Conservation (phyloP, 2,329 filamentous ascomycete species). For the Diaporthe destruens region DNA sequence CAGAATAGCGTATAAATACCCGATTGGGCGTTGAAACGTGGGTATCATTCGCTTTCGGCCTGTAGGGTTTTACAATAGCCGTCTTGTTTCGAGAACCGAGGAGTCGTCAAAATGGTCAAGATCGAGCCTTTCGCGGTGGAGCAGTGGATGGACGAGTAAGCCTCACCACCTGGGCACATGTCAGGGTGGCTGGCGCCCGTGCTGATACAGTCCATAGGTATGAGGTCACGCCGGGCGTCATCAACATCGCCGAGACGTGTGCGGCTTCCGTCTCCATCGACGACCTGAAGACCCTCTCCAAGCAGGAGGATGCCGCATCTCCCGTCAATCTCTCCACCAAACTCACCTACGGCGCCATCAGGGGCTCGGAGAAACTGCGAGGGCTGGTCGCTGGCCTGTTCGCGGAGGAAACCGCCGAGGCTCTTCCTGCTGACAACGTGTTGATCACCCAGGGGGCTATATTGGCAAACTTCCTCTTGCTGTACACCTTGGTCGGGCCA, state of each 20-base stretch:
- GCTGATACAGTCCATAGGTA: conserved; percentile 53
- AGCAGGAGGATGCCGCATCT: conserved; percentile 59
- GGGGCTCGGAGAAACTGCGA: conserved; percentile 74
- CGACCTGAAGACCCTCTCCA: conserved; percentile 71
- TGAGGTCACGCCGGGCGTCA: conserved; percentile 65
- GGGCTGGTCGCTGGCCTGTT: conserved; percentile 75
- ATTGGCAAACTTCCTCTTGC: conserved; percentile 83
- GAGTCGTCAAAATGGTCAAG: conserved; percentile 52
- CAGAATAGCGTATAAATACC: not conserved
- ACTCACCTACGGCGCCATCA: conserved; percentile 81
- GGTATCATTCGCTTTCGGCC: not conserved
- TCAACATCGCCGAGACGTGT: conserved; percentile 86
- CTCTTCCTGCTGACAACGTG: conserved; percentile 68
- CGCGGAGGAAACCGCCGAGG: conserved; percentile 62
- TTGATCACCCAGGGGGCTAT: conserved; percentile 86
- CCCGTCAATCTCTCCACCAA: conserved; percentile 66
- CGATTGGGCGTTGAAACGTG: not conserved
- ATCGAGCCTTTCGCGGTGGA: conserved; percentile 79
- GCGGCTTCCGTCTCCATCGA: conserved; percentile 80
- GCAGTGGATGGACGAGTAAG: conserved; percentile 70
- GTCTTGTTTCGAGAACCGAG: not conserved
- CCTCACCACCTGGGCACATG: not conserved
- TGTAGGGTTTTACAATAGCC: not conserved
- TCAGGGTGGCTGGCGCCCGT: not conserved
- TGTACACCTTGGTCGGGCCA: conserved; percentile 78